phyloP scores from a whole-genome alignment of 1,284 basidiomycete genomes.

The Xanthoconium separans region DNA sequence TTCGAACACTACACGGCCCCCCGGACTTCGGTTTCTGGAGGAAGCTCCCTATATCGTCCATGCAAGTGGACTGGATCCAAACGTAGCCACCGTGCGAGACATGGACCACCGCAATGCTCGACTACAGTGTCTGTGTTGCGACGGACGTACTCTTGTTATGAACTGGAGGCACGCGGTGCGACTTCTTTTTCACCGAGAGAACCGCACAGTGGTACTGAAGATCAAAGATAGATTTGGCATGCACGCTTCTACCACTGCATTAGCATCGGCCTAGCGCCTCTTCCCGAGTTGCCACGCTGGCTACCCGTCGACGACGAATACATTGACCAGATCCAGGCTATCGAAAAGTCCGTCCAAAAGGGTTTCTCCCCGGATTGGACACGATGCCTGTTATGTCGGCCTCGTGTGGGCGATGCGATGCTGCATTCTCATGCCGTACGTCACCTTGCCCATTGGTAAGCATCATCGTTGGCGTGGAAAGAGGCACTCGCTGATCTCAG shows the following conservation, averaged over 20 bases:
- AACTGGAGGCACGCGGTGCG: conserved; percentile 19
- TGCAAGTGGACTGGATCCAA: too few species aligned
- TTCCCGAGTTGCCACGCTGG: conserved; percentile 13
- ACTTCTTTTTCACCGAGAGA: neutral
- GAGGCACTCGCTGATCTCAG: neutral
- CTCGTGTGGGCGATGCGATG: conserved; percentile 10
- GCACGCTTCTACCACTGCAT: conserved; percentile 13
- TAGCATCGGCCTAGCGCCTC: neutral
- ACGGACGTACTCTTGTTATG: conserved; percentile 7
- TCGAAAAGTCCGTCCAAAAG: conserved; percentile 9
- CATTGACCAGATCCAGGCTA: conserved; percentile 11
- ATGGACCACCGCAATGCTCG: conserved; percentile 24
- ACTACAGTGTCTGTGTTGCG: conserved; percentile 11
- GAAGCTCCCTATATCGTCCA: too few species aligned
- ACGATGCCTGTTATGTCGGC: conserved; percentile 16
- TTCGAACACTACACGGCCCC: too few species aligned
- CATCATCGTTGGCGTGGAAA: neutral
- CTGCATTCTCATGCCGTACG: neutral
- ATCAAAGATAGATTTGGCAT: conserved; percentile 13
- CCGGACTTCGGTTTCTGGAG: too few species aligned
- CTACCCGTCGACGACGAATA: conserved; percentile 12
- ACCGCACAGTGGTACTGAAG: neutral
- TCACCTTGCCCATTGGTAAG: conserved; percentile 12
- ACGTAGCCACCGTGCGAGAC: conserved; percentile 8
- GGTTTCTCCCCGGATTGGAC: conserved; percentile 9